Percentiles rank a stretch among this genome's conserved stretches.
Evolutionary conservation across 2,329 filamentous ascomycete genomes (phyloP).

Genomic region (Fusarium foetens): DNA sequence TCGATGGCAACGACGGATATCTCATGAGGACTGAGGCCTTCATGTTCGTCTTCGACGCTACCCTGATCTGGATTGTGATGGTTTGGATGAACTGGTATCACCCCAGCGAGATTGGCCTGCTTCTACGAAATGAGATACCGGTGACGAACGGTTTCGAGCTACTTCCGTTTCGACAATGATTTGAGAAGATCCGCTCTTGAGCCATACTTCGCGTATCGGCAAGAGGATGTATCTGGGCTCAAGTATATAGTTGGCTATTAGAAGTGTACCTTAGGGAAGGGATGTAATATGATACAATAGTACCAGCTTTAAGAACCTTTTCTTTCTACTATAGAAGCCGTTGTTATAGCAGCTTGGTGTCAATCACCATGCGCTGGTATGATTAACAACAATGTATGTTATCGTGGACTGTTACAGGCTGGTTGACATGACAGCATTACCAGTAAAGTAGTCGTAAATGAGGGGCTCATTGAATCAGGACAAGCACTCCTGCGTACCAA

Average conservation of each 20-base stretch:
- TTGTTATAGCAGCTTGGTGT: no score
- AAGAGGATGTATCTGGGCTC: background rate
- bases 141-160: background rate
- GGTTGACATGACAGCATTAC: no score
- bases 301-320: background rate
- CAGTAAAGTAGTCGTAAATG: no score
- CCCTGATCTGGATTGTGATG: background rate
- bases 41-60: background rate
- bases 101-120: background rate
- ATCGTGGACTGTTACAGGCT: no score
- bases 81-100: background rate
- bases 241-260: no score
- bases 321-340: no score
- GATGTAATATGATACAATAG: no score
- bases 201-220: accelerated
- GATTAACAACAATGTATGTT: no score
- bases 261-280: no score
- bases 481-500: no score
- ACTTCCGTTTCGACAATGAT: background rate
- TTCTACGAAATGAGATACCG: background rate
- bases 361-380: no score
- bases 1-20: background rate
- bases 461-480: no score
- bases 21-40: background rate
- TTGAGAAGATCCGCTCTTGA: background rate